phyloP scores from a whole-genome alignment of 2,329 filamentous ascomycete genomes.

The Myotisia sp. region DNA sequence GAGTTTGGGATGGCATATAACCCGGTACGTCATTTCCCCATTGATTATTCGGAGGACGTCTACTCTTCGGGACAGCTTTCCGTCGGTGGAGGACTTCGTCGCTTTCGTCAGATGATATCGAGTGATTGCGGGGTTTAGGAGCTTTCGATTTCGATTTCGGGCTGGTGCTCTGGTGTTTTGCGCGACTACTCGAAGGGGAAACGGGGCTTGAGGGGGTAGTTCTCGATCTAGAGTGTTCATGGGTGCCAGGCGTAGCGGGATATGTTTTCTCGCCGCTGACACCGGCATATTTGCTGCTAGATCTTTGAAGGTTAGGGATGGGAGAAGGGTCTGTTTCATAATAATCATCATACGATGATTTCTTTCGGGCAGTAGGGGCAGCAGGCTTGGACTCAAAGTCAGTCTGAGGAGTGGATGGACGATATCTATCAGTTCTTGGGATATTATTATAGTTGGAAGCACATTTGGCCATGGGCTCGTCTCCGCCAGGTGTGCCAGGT shows the following conservation, averaged over 20 bases:
- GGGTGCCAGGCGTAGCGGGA: slow-evolving; percentile 37
- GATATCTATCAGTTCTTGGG: slow-evolving; percentile 21
- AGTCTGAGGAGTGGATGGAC: slow-evolving; percentile 21
- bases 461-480: slow-evolving; percentile 43
- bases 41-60: slow-evolving; percentile 18
- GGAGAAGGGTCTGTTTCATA: background rate
- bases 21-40: slow-evolving; percentile 13
- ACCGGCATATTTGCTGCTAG: slow-evolving; percentile 41
- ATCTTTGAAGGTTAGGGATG: slow-evolving; percentile 32
- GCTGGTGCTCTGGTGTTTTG: slow-evolving; percentile 32
- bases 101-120: slow-evolving; percentile 16
- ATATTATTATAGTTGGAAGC: slow-evolving; percentile 37
- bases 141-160: slow-evolving; percentile 25
- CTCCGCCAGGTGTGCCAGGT: slow-evolving; percentile 43
- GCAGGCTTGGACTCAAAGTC: slow-evolving; percentile 27
- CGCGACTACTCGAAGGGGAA: slow-evolving; percentile 14
- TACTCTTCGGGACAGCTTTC: slow-evolving; percentile 29
- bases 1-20: slow-evolving; percentile 7
- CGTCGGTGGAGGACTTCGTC: slow-evolving; percentile 25
- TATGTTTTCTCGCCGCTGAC: slow-evolving; percentile 44
- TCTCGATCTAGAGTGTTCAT: slow-evolving; percentile 21
- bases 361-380: slow-evolving; percentile 27
- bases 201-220: slow-evolving; percentile 25
- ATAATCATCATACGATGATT: slow-evolving; percentile 19
- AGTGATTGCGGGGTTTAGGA: slow-evolving; percentile 18